A percentile compares a stretch with the other conserved stretches of the same genome.
Evolutionary conservation across 2,329 filamentous ascomycete genomes (phyloP).

Genomic region (Niveomyces coronatus): DNA sequence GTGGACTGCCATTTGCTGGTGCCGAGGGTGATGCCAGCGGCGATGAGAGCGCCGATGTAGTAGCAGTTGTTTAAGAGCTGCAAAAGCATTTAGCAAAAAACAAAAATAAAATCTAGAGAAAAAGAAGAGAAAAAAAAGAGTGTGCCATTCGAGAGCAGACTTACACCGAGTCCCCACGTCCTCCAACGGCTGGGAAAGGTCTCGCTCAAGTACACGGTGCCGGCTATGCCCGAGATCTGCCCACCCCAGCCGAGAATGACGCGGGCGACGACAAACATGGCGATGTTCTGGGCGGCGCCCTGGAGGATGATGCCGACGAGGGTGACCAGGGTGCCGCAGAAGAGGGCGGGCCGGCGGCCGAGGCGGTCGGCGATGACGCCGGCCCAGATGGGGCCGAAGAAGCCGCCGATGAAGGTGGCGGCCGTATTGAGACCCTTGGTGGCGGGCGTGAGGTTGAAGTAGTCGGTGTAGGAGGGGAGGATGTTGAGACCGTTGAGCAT

Average conservation of each 20-base stretch:
- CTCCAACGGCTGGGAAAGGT: slow-evolving; percentile 27
- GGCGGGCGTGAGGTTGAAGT: slow-evolving; percentile 42
- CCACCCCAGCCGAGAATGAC: slow-evolving; percentile 38
- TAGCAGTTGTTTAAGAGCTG: slow-evolving; percentile 20
- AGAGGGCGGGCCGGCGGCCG: slow-evolving; percentile 33
- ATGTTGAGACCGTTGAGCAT: slow-evolving; percentile 50
- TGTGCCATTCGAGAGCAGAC: too few species aligned
- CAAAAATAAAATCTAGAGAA: neutral
- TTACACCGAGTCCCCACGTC: slow-evolving; percentile 15
- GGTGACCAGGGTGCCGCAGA: slow-evolving; percentile 33
- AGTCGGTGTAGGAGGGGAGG: slow-evolving; percentile 43
- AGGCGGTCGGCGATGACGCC: slow-evolving; percentile 30
- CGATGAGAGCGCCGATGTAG: slow-evolving; percentile 32
- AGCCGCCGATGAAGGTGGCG: slow-evolving; percentile 41
- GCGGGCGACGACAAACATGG: slow-evolving; percentile 38
- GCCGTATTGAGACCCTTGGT: slow-evolving; percentile 46
- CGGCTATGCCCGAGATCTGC: slow-evolving; percentile 31
- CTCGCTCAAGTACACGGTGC: slow-evolving; percentile 38
- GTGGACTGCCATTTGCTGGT: slow-evolving; percentile 21
- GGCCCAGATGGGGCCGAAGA: slow-evolving; percentile 31
- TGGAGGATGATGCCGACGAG: slow-evolving; percentile 36
- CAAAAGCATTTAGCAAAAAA: too few species aligned
- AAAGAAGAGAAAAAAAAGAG: too few species aligned
- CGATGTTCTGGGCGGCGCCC: slow-evolving; percentile 37
- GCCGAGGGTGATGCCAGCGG: slow-evolving; percentile 33